Percentiles rank a stretch among this genome's conserved stretches.
These are phyloP conservation scores for Eurotiales sp. DNA, from an alignment of 2,329 filamentous ascomycete genomes.

Conservation along the genomic window DNA sequence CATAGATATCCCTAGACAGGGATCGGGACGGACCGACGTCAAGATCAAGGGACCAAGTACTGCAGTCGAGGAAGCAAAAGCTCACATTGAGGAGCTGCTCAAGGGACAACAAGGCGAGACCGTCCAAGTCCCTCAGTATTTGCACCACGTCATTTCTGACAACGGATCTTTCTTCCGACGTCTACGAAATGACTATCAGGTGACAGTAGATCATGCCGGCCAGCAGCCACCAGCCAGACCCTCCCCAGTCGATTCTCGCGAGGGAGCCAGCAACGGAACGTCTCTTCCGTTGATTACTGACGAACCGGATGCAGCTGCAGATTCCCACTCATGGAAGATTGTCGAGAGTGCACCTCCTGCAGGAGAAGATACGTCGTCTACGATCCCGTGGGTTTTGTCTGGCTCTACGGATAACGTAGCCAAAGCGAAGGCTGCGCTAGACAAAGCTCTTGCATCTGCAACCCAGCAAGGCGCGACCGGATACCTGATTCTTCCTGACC, in stretches of 20 bases:
- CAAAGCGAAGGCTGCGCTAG: constrained; percentile 73
- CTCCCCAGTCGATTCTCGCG: constrained; percentile 45
- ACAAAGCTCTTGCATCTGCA: constrained; percentile 64
- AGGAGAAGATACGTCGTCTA: constrained; percentile 27
- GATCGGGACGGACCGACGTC: constrained; percentile 75
- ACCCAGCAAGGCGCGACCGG: constrained; percentile 60
- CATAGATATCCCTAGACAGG: constrained; percentile 88
- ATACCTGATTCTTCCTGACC: constrained; percentile 85
- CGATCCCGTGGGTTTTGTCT: constrained; percentile 79
- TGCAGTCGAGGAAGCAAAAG: constrained; percentile 80
- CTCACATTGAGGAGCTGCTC: constrained; percentile 70
- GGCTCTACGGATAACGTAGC: constrained; percentile 73
- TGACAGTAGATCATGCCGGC: constrained; percentile 88
- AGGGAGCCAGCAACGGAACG: constrained; percentile 55
- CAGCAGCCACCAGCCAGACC: constrained; percentile 71
- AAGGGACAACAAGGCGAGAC: constrained; percentile 88
- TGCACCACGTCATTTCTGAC: constrained; percentile 77
- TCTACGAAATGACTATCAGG: constrained; percentile 77
- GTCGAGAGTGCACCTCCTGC: constrained; percentile 50
- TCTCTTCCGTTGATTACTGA: constrained; percentile 91
- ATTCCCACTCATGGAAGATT: constrained; percentile 78
- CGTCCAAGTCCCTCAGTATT: constrained; percentile 72
- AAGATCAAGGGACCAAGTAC: constrained; percentile 77
- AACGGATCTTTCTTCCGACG: constrained; percentile 92
- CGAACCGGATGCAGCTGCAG: constrained; percentile 61